A percentile compares a stretch with the other conserved stretches of the same genome.
Conservation (phyloP, 768 basidiomycete genomes). For the Russula vinacea region DNA sequence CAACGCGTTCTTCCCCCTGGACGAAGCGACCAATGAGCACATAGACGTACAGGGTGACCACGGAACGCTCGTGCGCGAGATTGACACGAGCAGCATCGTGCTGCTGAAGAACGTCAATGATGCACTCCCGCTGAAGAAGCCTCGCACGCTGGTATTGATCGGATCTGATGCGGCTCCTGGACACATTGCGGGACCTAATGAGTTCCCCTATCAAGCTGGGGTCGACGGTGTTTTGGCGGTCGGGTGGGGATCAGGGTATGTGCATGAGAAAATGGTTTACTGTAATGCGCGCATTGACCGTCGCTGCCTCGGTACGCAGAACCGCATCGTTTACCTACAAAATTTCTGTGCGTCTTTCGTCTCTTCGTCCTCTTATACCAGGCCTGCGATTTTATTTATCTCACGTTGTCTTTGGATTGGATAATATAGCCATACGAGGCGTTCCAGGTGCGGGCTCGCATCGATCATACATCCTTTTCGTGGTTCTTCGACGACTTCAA, state of each 20-base stretch:
- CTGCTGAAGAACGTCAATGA: constrained; percentile 67
- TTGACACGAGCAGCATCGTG: constrained; percentile 73
- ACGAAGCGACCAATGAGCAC: constrained; percentile 54
- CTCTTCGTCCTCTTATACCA: neutral
- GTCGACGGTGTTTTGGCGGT: constrained; percentile 71
- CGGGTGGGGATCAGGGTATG: constrained; percentile 84
- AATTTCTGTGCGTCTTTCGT: constrained; percentile 51
- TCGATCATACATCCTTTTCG: constrained; percentile 59
- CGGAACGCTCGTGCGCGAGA: constrained; percentile 59
- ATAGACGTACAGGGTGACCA: constrained; percentile 72
- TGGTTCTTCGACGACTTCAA: constrained; percentile 74
- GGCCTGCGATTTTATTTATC: neutral
- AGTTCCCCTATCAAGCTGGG: constrained; percentile 41
- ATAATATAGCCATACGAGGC: constrained; percentile 66
- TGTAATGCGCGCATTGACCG: neutral
- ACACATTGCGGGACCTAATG: constrained; percentile 46
- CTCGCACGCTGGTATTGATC: constrained; percentile 57
- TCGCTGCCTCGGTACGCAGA: constrained; percentile 34
- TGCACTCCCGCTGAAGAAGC: constrained; percentile 57
- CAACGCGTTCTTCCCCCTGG: constrained; percentile 56
- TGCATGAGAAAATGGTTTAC: neutral
- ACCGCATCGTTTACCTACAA: constrained; percentile 78
- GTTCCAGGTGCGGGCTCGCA: constrained; percentile 67
- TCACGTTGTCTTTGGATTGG: neutral
- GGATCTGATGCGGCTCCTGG: constrained; percentile 54